Evolutionary conservation across 257 asterid genomes (phyloP).

Genomic region (Osmanthus fragrans): DNA sequence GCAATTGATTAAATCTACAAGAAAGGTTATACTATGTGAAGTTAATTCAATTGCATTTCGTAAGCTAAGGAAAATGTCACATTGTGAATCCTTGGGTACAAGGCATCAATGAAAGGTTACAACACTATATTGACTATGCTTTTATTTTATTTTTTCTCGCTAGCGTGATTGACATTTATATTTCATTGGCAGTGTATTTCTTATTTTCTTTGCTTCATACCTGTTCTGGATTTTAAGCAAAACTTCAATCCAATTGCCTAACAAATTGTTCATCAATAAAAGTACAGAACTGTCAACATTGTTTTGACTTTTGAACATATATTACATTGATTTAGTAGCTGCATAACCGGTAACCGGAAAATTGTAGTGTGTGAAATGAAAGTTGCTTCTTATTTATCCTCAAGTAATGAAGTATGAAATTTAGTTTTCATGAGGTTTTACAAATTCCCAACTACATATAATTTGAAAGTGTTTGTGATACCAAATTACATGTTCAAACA

Average conservation of each 20-base stretch:
- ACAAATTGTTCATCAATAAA: not conserved
- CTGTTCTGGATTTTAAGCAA: not conserved
- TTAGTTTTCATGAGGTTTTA: too few species aligned
- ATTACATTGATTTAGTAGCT: not conserved
- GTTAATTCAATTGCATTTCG: not conserved
- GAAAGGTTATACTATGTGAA: not conserved
- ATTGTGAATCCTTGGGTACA: not conserved
- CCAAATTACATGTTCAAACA: not conserved
- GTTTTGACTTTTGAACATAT: not conserved
- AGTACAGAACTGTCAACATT: not conserved
- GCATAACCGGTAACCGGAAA: not conserved
- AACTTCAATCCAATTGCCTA: not conserved
- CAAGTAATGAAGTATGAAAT: too few species aligned
- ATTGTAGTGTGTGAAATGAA: not conserved
- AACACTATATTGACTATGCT: not conserved
- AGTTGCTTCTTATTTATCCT: too few species aligned
- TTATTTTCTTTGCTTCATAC: not conserved
- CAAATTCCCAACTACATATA: too few species aligned
- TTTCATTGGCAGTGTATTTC: not conserved
- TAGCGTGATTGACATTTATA: too few species aligned
- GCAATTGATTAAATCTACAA: not conserved
- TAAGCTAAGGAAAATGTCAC: not conserved
- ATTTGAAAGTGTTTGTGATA: not conserved
- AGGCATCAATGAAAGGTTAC: not conserved
- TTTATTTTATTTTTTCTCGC: too few species aligned